phyloP scores from a whole-genome alignment of 106 monocot species.

The Dendrobium huoshanense region DNA sequence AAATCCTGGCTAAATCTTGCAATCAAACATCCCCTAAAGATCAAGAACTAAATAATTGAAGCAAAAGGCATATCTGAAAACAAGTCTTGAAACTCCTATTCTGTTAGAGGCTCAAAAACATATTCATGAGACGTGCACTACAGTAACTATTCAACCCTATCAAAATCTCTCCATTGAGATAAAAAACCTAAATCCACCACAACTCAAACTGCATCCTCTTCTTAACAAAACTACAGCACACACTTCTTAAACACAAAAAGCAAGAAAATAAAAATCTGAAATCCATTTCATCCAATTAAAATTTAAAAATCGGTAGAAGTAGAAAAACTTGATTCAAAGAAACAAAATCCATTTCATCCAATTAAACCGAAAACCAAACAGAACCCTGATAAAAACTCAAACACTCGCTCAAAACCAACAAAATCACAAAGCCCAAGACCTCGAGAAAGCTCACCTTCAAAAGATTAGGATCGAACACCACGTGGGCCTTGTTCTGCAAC shows the following conservation, averaged over 20 bases:
- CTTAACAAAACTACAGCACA: not conserved
- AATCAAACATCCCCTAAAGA: not conserved
- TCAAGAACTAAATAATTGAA: not conserved
- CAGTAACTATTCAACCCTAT: not conserved
- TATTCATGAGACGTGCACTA: not conserved
- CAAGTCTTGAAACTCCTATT: not conserved
- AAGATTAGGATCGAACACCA: slow-evolving; percentile 15
- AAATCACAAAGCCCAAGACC: not conserved
- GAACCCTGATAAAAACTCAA: not conserved
- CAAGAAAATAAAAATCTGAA: not conserved
- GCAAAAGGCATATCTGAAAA: not conserved
- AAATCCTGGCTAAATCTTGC: not conserved
- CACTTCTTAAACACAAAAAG: not conserved
- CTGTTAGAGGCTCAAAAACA: not conserved
- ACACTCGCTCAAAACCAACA: not conserved
- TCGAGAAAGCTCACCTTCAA: slow-evolving; percentile 10
- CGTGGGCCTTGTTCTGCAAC: slow-evolving; percentile 24
- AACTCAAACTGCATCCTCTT: not conserved
- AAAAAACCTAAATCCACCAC: not conserved
- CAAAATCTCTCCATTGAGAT: not conserved
- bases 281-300: not conserved
- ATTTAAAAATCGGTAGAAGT: not conserved
- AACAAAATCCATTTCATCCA: not conserved
- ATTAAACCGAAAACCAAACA: not conserved
- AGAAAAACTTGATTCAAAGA: not conserved